Conservation (phyloP, 2,329 filamentous ascomycete species). For the Lizonia empirigonia region DNA sequence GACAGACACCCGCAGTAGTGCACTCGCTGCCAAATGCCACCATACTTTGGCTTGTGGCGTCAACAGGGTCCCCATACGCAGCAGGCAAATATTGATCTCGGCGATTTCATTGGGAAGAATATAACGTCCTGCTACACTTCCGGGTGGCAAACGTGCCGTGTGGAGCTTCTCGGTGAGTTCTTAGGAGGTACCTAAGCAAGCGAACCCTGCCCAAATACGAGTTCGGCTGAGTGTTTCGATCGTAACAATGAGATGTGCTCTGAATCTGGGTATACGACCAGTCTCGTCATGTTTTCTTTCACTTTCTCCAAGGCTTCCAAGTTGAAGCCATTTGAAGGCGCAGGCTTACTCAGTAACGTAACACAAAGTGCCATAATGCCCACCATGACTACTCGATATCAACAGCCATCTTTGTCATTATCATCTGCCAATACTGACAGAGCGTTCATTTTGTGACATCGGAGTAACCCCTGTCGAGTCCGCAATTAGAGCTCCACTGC, state of each 20-base stretch:
- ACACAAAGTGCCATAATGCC: not conserved
- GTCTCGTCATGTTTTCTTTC: not conserved
- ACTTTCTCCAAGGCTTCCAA: not conserved
- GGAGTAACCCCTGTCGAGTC: not conserved
- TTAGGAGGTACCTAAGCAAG: not conserved
- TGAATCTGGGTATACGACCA: not conserved
- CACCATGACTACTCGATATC: not conserved
- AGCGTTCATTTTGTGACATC: not conserved
- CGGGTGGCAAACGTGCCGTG: constrained; percentile 8
- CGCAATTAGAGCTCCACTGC: not conserved
- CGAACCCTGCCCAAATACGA: not conserved
- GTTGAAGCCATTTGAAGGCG: not conserved
- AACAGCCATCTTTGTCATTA: not conserved
- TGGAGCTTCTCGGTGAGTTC: not conserved
- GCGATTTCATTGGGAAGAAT: not conserved
- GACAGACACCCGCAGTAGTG: not conserved
- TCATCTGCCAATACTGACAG: not conserved
- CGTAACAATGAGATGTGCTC: too few species aligned
- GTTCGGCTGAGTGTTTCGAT: not conserved
- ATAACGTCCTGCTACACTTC: not conserved
- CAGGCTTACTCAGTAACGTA: not conserved
- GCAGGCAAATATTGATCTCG: not conserved
- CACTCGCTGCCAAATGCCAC: not conserved
- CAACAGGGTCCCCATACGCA: not conserved
- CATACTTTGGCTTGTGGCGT: not conserved